Conservation (phyloP, 257 asterid genomes). For the Ligustrum vulgare region DNA sequence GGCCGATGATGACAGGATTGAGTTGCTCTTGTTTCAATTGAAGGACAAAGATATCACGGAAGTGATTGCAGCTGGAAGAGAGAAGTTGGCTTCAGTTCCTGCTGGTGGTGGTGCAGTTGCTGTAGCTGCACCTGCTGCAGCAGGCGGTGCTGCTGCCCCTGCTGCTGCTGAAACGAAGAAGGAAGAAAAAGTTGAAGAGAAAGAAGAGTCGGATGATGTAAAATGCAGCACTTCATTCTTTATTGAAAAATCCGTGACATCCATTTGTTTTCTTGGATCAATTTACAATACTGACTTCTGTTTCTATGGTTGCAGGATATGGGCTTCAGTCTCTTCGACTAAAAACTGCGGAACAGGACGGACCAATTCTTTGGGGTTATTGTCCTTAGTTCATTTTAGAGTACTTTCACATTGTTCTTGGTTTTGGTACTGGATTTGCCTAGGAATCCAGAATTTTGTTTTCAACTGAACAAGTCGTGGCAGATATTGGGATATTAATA, state of each 20-base stretch:
- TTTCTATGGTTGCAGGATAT: constrained; percentile 34
- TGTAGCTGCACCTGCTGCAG: constrained; percentile 38
- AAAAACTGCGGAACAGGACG: not conserved
- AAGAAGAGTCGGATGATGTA: constrained; percentile 37
- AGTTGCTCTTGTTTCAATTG: constrained; percentile 34
- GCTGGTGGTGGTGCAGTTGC: constrained; percentile 49
- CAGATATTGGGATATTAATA: not conserved
- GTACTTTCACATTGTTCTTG: not conserved
- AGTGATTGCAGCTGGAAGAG: constrained; percentile 54
- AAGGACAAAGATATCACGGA: constrained; percentile 47
- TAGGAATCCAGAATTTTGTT: constrained; percentile 11
- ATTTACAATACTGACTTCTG: not conserved
- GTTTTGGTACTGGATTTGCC: constrained; percentile 10
- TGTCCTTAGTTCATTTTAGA: not conserved
- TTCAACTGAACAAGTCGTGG: not conserved
- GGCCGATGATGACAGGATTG: constrained; percentile 43
- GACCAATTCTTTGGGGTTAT: not conserved
- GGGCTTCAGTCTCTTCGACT: constrained; percentile 52
- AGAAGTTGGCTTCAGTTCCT: constrained; percentile 57
- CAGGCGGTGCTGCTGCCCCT: constrained; percentile 34
- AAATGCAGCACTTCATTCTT: not conserved
- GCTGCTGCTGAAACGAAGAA: constrained; percentile 44
- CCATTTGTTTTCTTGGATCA: not conserved
- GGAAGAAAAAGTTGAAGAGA: constrained; percentile 52
- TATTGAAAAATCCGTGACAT: no score